These are phyloP conservation scores for Mortierella sp. DNA, from an alignment of 371 early-diverging fungal genomes.

Conservation along the genomic window DNA sequence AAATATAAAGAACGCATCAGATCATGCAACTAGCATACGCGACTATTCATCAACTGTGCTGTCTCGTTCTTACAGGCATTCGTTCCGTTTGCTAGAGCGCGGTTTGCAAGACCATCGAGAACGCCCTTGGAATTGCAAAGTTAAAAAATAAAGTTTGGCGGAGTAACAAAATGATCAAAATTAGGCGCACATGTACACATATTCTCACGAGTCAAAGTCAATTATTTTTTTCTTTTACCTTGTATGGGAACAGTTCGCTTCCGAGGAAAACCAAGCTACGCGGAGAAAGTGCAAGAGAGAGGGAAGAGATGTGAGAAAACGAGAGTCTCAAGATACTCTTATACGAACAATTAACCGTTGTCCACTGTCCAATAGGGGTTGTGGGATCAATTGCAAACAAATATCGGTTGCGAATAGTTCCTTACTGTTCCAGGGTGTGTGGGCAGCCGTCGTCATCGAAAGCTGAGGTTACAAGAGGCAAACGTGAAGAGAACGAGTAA, in stretches of 20 bases:
- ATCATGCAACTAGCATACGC: not conserved
- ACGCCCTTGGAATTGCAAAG: constrained; percentile 60
- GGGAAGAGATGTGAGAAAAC: not conserved
- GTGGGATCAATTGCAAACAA: not conserved
- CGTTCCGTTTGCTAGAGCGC: constrained; percentile 77
- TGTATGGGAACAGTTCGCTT: constrained; percentile 77
- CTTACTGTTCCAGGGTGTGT: constrained; percentile 80
- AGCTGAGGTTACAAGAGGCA: constrained; percentile 49
- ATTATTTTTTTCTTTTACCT: constrained; percentile 44
- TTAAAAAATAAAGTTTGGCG: constrained; percentile 14
- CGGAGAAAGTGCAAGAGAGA: not conserved
- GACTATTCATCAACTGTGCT: not conserved
- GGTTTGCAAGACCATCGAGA: constrained; percentile 76
- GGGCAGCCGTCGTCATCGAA: constrained; percentile 80
- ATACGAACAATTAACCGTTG: not conserved
- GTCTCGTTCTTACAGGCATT: constrained; percentile 69
- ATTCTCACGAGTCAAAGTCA: constrained; percentile 9
- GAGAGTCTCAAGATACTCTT: not conserved
- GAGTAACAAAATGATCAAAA: not conserved
- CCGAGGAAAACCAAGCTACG: constrained; percentile 74
- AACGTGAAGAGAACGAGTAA: not conserved
- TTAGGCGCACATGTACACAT: not conserved
- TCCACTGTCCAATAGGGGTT: not conserved
- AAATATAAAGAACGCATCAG: not conserved
- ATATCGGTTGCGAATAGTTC: not conserved